These are phyloP conservation scores for Sarocladium strictum DNA, from an alignment of 2,329 filamentous ascomycete species.

Conservation along the genomic window DNA sequence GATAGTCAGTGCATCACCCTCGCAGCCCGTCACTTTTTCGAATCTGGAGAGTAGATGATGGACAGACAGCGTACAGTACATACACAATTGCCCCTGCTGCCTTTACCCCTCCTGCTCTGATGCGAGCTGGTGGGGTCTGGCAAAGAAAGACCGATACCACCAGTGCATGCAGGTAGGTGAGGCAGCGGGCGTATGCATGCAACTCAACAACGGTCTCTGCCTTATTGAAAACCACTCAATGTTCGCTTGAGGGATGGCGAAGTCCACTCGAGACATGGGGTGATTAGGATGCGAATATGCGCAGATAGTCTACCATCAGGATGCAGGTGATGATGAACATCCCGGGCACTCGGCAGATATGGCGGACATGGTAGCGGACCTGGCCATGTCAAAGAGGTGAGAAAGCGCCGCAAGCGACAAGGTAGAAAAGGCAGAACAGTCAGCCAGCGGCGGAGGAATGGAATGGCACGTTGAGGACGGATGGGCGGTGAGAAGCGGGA, in stretches of 20 bases:
- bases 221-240: neutral
- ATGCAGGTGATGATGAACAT: neutral
- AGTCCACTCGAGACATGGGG: neutral
- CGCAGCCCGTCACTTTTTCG: neutral
- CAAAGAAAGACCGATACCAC: too few relatives aligned
- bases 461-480: neutral
- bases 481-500: neutral
- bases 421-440: neutral
- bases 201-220: conserved; percentile 1
- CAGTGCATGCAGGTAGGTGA: neutral
- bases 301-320: neutral
- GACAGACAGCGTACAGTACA: too few relatives aligned
- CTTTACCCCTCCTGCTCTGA: neutral
- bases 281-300: neutral
- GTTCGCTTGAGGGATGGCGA: neutral
- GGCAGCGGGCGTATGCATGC: neutral
- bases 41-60: too few relatives aligned
- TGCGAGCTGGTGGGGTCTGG: conserved; percentile 7
- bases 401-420: neutral
- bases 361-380: neutral
- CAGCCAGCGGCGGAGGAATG: neutral
- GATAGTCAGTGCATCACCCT: neutral
- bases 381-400: neutral
- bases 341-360: neutral
- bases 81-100: neutral